phyloP scores from a whole-genome alignment of 768 basidiomycete species.

The Multifurca ochricompacta region DNA sequence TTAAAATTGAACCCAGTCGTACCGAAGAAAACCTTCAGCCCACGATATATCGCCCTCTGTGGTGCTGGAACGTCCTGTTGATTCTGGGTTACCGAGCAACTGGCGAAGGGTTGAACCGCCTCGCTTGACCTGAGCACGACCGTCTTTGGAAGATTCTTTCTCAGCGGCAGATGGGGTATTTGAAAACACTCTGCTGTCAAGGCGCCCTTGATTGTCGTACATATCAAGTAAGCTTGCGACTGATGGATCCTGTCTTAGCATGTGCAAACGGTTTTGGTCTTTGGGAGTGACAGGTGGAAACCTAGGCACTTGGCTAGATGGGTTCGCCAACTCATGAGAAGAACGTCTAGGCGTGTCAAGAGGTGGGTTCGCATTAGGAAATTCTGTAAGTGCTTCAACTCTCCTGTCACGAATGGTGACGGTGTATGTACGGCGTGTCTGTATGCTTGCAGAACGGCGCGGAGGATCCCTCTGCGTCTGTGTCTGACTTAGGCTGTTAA shows the following conservation, averaged over 20 bases:
- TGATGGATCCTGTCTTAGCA: conserved; percentile 69
- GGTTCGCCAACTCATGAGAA: conserved; percentile 22
- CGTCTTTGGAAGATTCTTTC: conserved; percentile 27
- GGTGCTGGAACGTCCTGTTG: conserved; percentile 28
- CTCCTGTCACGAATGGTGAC: conserved; percentile 64
- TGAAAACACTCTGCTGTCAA: conserved; percentile 56
- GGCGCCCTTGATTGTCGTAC: conserved; percentile 65
- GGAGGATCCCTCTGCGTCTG: conserved; percentile 46
- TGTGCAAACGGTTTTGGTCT: conserved; percentile 45
- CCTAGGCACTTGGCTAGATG: conserved; percentile 25
- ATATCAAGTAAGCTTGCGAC: conserved; percentile 65
- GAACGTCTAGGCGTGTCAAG: conserved; percentile 23
- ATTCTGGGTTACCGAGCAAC: conserved; percentile 50
- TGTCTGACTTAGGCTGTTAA: conserved; percentile 45
- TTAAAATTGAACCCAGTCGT: not conserved
- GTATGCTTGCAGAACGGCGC: conserved; percentile 43
- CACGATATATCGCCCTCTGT: conserved; percentile 74
- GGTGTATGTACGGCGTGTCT: conserved; percentile 55
- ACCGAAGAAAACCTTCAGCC: conserved; percentile 73
- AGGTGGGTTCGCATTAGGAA: conserved; percentile 53
- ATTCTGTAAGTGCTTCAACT: conserved; percentile 54
- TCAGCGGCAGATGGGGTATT: conserved; percentile 40
- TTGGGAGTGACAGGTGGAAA: conserved; percentile 34
- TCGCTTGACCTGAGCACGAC: conserved; percentile 47
- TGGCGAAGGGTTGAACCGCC: conserved; percentile 70